Evolutionary conservation across 306 rosid genomes (phyloP), one percentile per base, ranked within the genome.

Genomic region (Prunus dulcis): DNA sequence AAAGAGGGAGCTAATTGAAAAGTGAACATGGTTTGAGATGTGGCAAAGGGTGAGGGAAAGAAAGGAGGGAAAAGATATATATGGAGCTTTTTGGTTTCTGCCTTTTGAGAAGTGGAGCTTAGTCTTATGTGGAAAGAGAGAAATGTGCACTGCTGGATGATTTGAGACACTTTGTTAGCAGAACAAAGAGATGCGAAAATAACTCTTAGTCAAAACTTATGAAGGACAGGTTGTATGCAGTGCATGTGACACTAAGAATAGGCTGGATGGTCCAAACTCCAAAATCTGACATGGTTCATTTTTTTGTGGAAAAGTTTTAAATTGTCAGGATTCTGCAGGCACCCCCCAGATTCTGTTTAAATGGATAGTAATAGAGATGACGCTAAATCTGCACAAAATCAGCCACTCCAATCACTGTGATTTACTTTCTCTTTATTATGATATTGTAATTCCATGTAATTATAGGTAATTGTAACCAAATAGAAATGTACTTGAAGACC

Each of bases 1-100:
- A 15, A 10, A 41, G 53, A 72, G 11, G 51, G 49, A 72, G 60
- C 27, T 55, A 20, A 57, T 80, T 79, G 66, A 25, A 76, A 28
- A 78, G 69, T 69, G 13, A 64, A 17, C 67, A 41, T 41, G 67
- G 34, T 72, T 14, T 20, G 18, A n/a, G 50, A 11, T 60, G 12
- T 25, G 64, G 32, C 17, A 23, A 12, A 23, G 51, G 27, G 30
- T 11, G 17, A 19, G 71, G 10, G 55, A 41, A 28, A 72, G 66
- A 53, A 56, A 32, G 9, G 52, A 28, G 13, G 15, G 51, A 55
- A 11, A 20, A 1, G 4, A 55, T 3, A 34, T 6, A 20, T 52
- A 1, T 9, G 30, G 30, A 14, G 34, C 20, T 32, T 38, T 20
- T 51, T 1, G 63, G 63, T n/a, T n/a, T n/a, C n/a, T n/a, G 32